Conservation (phyloP, 208 protist species). For the Crithidia sp. region DNA sequence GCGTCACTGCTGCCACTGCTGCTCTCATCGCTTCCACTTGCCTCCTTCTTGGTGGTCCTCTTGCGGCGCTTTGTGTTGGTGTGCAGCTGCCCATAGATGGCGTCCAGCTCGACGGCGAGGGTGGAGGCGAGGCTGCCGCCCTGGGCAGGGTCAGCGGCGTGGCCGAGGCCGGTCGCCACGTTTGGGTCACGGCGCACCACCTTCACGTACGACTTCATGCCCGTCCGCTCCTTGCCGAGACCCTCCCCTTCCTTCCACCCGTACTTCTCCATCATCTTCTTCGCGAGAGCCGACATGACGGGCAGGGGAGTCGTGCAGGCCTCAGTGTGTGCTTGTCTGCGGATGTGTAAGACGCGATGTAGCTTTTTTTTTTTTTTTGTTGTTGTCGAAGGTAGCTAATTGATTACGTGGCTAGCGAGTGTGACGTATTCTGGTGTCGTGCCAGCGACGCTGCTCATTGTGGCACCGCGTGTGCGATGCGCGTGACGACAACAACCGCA, state of each 20-base stretch:
- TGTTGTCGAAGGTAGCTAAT: neutral
- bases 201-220: constrained; percentile 78
- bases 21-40: constrained; percentile 10
- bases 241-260: constrained; percentile 89
- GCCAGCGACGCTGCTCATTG: too few relatives aligned
- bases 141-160: constrained; percentile 61
- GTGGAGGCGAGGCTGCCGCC: constrained; percentile 47
- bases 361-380: neutral
- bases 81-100: constrained; percentile 55
- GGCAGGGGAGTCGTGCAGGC: neutral
- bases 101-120: constrained; percentile 71
- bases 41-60: constrained; percentile 1
- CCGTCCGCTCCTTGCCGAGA: constrained; percentile 71
- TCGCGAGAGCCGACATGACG: constrained; percentile 69
- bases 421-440: too few relatives aligned
- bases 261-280: constrained; percentile 84
- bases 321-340: neutral
- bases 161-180: constrained; percentile 72
- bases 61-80: constrained; percentile 24
- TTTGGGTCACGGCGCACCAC: constrained; percentile 77
- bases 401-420: too few relatives aligned
- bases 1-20: constrained; percentile 12
- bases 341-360: too few relatives aligned
- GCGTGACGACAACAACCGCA: neutral
- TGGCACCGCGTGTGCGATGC: too few relatives aligned